Percentiles rank a stretch among this genome's conserved stretches.
Conservation (phyloP, 2,329 filamentous ascomycete species). For the Furcasterigmium furcatum region DNA sequence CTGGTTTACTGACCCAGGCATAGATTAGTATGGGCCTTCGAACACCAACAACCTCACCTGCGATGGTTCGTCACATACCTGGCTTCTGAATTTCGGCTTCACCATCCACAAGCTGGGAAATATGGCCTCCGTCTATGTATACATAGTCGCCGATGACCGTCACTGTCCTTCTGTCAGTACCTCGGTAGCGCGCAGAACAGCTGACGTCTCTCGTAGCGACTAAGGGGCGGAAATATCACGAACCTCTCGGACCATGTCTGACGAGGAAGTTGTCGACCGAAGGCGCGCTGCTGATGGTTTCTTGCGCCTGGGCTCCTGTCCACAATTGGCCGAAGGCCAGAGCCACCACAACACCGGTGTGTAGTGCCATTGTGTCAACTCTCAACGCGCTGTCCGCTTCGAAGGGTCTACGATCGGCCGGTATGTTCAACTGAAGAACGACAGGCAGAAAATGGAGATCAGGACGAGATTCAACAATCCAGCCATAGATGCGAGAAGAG, state of each 20-base stretch:
- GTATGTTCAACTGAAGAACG: too few relatives aligned
- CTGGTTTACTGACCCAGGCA: conserved; percentile 18
- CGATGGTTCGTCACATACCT: not conserved
- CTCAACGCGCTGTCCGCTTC: too few relatives aligned
- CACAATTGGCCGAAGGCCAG: not conserved
- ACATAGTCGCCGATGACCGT: conserved; percentile 25
- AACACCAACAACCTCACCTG: not conserved
- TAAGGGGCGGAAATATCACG: too few relatives aligned
- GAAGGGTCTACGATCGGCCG: too few relatives aligned
- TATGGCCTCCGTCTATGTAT: conserved; percentile 33
- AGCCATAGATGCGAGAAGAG: too few relatives aligned
- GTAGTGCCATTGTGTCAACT: too few relatives aligned
- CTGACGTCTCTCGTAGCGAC: too few relatives aligned
- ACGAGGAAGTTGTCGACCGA: not conserved
- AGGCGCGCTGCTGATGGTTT: not conserved
- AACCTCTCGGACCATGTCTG: not conserved
- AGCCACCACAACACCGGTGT: not conserved
- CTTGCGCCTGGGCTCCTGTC: not conserved
- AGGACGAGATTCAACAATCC: too few relatives aligned
- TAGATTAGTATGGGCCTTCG: not conserved
- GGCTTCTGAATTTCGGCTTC: conserved; percentile 2
- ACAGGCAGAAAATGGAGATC: too few relatives aligned
- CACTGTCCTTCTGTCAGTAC: not conserved
- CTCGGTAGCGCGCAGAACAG: too few relatives aligned
- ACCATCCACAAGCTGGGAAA: conserved; percentile 21